Conservation (phyloP, 139 green algal genomes). For the Penium margaritaceum region DNA sequence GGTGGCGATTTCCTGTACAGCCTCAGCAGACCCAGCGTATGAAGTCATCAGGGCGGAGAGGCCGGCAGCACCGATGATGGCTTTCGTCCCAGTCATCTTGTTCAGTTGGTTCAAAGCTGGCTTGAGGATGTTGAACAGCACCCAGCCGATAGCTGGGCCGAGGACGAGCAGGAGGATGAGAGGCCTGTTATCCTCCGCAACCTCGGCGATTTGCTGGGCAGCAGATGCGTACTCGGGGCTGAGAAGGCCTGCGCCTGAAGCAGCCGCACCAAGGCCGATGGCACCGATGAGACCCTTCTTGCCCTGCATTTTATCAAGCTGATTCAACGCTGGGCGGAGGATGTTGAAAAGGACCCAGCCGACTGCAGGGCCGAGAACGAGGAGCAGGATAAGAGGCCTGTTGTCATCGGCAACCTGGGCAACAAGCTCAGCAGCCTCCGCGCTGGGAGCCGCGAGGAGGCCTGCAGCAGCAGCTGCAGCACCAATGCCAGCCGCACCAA, state of each 20-base stretch:
- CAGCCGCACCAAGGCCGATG: conserved; percentile 18
- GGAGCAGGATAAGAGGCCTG: conserved; percentile 53
- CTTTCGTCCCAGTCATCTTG: conserved; percentile 56
- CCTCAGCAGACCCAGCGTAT: conserved; percentile 10
- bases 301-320: conserved; percentile 59
- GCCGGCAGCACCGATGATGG: conserved; percentile 18
- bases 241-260: conserved; percentile 15
- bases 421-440: conserved; percentile 36
- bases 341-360: conserved; percentile 79
- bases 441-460: conserved; percentile 21
- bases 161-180: conserved; percentile 52
- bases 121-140: conserved; percentile 69
- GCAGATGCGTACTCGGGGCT: conserved; percentile 16
- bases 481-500: conserved; percentile 23
- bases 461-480: conserved; percentile 9
- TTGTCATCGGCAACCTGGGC: conserved; percentile 55
- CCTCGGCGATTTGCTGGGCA: conserved; percentile 30
- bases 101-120: conserved; percentile 59
- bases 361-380: conserved; percentile 55
- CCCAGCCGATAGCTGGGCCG: conserved; percentile 63
- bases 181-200: conserved; percentile 62
- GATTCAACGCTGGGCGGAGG: conserved; percentile 52
- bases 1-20: conserved; percentile 58
- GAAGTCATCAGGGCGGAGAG: conserved; percentile 17
- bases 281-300: conserved; percentile 42